Percentiles rank a stretch among this genome's conserved stretches.
These are phyloP conservation scores for Fistulinella prunicolor DNA, from an alignment of 768 basidiomycete species.

Conservation along the genomic window DNA sequence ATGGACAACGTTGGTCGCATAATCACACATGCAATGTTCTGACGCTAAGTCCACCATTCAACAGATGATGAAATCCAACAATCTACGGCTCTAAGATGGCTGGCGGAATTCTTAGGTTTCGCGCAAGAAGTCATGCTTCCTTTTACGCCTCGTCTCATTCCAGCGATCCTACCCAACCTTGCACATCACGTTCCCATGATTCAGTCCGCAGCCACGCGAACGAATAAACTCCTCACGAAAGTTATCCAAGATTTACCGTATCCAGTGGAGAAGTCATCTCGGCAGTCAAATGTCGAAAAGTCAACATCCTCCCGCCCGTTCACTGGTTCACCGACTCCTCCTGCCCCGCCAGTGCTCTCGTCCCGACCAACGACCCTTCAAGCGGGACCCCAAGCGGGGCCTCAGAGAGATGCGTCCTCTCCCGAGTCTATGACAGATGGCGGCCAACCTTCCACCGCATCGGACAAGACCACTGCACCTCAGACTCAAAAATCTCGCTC, in stretches of 20 bases:
- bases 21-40: constrained; percentile 1
- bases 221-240: constrained; percentile 79
- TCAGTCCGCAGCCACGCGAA: constrained; percentile 78
- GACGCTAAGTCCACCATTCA: neutral
- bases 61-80: constrained; percentile 91
- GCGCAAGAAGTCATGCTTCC: constrained; percentile 91
- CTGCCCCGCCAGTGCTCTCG: constrained; percentile 36
- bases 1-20: constrained; percentile 66
- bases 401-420: constrained; percentile 47
- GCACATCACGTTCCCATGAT: constrained; percentile 90
- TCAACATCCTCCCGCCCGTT: constrained; percentile 35
- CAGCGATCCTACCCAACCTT: constrained; percentile 90
- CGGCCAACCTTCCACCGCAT: constrained; percentile 25
- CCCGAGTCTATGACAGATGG: constrained; percentile 43
- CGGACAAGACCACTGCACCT: constrained; percentile 41
- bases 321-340: constrained; percentile 57
- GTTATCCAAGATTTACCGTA: constrained; percentile 86
- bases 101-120: constrained; percentile 85
- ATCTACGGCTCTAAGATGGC: constrained; percentile 90
- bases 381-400: constrained; percentile 35
- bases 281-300: constrained; percentile 26
- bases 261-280: constrained; percentile 49
- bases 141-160: constrained; percentile 90
- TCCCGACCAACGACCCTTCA: constrained; percentile 52
- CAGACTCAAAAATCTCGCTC: constrained; percentile 29